Base-by-base conservation (phyloP, 2,329 filamentous ascomycete genomes). In the Waltergamsia citrina region DNA sequence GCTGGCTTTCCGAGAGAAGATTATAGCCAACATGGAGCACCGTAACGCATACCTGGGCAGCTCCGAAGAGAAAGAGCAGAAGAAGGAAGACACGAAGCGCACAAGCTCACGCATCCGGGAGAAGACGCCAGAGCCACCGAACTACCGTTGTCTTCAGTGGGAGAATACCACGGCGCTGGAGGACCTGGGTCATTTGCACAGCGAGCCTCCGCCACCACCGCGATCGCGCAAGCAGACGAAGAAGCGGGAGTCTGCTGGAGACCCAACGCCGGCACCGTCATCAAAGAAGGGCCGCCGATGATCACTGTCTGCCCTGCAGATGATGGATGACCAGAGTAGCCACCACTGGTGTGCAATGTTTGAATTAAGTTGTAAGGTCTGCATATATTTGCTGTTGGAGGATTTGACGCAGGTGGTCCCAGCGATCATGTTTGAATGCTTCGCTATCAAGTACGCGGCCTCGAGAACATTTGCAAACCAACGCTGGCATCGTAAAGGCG, bases 21-120 rank as follows among this genome's bases (percentile, higher is more conserved):
- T 95, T 41, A 63, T 71, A 17, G 70, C 72, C 41, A 78, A 87
- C 49, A 95, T 95, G 88, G 68, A 79, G 47, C 81, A 79, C 49
- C 80, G 93, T 41, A 76, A 76, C 41, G 65, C 71, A 43, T 94
- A 94, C 48, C 67, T 72, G 21, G 52, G 58, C 2, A 63, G 68
- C 15, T 42, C 43, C 11, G 46, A 34, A n/a, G 27, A 33, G 15
- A 41, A 54, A 10, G 54, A 63, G 18, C 56, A 59, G 43, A 57
- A 58, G 37, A 53, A 64, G 15, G 53, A 59, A 32, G 15, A 20
- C 15, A 50, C 52, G 39, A 59, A 63, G 44, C 51, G 57, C 36
- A 69, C 61, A 12, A 67, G 71, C 46, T 54, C 59, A 40, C 52
- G 62, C 35, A 58, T 68, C 45, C 49, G 60, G 38, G 54, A 70